A percentile compares a stretch with the other conserved stretches of the same genome.
Evolutionary conservation across 108 stramenopile species (phyloP).

Genomic region (Hondaea fermentalgiana): DNA sequence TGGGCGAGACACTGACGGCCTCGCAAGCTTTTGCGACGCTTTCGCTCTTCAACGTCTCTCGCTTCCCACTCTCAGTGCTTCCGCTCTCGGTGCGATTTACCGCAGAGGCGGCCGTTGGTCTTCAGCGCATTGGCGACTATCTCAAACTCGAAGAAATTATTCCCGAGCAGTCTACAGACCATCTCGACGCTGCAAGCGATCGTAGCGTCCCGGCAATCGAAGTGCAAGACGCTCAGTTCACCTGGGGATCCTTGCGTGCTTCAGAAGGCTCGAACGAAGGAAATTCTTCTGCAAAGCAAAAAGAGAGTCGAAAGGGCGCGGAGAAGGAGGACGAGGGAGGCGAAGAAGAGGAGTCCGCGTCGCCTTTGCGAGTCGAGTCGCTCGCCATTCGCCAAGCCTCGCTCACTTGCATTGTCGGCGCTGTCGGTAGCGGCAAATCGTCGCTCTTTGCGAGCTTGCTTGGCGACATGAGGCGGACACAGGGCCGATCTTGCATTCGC

Average conservation of each 20-base stretch:
- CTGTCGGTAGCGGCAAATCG: conserved; percentile 77
- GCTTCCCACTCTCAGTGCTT: neutral
- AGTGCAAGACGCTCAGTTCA: neutral
- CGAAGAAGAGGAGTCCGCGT: neutral
- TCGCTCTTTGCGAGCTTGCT: conserved; percentile 49
- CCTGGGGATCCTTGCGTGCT: neutral
- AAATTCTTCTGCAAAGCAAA: too few species aligned
- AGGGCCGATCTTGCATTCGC: conserved; percentile 27
- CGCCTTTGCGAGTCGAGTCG: conserved; percentile 15
- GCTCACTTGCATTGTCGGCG: conserved; percentile 77
- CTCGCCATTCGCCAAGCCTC: conserved; percentile 61
- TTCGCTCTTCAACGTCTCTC: neutral
- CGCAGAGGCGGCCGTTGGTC: neutral
- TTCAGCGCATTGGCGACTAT: neutral
- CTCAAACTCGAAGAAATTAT: neutral
- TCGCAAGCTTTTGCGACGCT: neutral
- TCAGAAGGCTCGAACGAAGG: neutral
- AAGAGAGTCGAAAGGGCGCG: too few species aligned
- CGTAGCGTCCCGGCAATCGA: neutral
- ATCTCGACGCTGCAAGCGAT: neutral
- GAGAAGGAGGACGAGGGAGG: neutral
- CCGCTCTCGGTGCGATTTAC: neutral
- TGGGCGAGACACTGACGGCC: neutral
- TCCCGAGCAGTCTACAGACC: neutral
- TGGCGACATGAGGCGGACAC: conserved; percentile 37